Percentiles rank a stretch among this genome's conserved stretches.
phyloP scores from a whole-genome alignment of 305 asterid species.

The Fraxinus floribunda region DNA sequence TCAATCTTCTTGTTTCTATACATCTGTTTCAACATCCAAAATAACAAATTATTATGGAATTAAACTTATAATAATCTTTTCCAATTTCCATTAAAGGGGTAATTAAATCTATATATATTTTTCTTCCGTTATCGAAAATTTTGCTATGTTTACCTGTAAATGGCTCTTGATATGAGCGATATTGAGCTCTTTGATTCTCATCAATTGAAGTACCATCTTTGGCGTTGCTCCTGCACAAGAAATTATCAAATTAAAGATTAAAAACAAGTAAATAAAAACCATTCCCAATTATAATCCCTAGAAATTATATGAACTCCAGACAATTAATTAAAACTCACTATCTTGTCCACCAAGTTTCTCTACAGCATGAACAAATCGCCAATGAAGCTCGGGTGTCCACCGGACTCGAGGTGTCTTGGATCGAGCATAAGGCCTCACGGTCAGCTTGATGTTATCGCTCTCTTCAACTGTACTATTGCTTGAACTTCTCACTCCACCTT shows the following conservation, averaged over 20 bases:
- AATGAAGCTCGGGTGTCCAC: conserved; percentile 81
- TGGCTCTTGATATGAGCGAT: conserved; percentile 94
- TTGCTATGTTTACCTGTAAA: conserved; percentile 53
- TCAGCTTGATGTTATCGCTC: conserved; percentile 45
- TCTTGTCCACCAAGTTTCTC: conserved; percentile 79
- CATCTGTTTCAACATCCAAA: conserved; percentile 52
- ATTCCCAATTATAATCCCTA: neutral
- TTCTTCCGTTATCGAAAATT: neutral
- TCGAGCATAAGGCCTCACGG: conserved; percentile 67
- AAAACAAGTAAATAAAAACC: neutral
- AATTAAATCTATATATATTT: neutral
- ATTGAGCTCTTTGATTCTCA: conserved; percentile 73
- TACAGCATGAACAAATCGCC: conserved; percentile 59
- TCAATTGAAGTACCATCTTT: conserved; percentile 69
- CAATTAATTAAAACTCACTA: conserved; percentile 38
- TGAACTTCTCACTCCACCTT: conserved; percentile 62
- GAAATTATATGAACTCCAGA: neutral
- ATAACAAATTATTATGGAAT: neutral
- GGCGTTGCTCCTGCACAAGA: conserved; percentile 76
- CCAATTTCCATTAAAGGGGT: neutral
- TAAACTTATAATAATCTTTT: neutral
- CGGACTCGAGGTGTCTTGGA: conserved; percentile 75
- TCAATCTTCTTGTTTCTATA: conserved; percentile 72
- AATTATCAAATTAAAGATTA: neutral
- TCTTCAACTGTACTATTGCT: conserved; percentile 68